Conservation (phyloP, 2,329 filamentous ascomycete genomes). For the Niveomyces coronatus region DNA sequence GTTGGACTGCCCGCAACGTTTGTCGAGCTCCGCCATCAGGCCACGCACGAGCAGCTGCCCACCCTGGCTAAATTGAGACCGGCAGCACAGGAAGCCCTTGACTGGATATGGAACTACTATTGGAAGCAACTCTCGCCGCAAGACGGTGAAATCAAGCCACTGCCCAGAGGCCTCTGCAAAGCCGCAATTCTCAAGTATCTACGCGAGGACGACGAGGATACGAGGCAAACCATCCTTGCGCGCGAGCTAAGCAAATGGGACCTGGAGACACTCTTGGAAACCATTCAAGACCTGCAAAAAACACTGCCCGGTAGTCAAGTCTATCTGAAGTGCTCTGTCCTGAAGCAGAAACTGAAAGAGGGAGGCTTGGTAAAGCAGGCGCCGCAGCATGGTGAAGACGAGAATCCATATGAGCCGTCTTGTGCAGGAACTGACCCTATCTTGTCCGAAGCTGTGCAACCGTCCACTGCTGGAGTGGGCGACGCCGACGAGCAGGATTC, state of each 20-base stretch:
- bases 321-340: constrained; percentile 33
- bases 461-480: constrained; percentile 11
- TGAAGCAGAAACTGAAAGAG: constrained; percentile 30
- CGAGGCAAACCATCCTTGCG: constrained; percentile 16
- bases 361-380: no score
- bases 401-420: no score
- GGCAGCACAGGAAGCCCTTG: constrained; percentile 58
- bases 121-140: constrained; percentile 47
- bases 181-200: constrained; percentile 30
- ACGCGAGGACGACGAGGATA: constrained; percentile 21
- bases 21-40: constrained; percentile 82
- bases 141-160: constrained; percentile 8
- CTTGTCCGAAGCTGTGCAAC: background rate
- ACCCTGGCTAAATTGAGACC: constrained; percentile 61
- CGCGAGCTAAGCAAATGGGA: constrained; percentile 27
- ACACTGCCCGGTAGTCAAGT: constrained; percentile 32
- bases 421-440: no score
- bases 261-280: constrained; percentile 24
- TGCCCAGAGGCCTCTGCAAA: constrained; percentile 19
- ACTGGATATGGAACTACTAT: constrained; percentile 86
- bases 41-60: constrained; percentile 80
- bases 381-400: no score
- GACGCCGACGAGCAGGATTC: constrained; percentile 7
- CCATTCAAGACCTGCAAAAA: constrained; percentile 29
- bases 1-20: constrained; percentile 66